Base-by-base conservation (phyloP, 2,329 filamentous ascomycete genomes). In the Fusarium coffeatum region DNA sequence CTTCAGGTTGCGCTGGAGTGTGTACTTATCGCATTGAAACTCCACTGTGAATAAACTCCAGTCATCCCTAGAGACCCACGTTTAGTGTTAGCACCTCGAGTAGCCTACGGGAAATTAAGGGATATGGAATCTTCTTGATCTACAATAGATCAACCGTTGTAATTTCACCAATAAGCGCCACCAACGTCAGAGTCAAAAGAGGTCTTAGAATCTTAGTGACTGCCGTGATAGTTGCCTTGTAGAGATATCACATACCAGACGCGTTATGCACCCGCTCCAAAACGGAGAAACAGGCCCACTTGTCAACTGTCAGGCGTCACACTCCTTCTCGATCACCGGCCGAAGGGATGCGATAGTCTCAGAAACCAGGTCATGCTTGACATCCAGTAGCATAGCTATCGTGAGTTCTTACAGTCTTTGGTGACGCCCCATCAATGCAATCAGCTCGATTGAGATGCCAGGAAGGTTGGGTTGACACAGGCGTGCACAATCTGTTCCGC, bases 191-290 rank as follows among this genome's bases (percentile, higher is more conserved):
- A 28, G 18, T 15, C 5, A 28, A 15, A 18, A 1, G 7, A 32
- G 11, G 47, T 66, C 47, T 64, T 20, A 18, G 7, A 61, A 37
- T 28, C 11, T 11, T 11, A 15, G 15, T 9, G 43, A 11, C 27
- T 20, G 8, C n/a, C 40, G 13, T 22, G 13, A 20, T 12, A 28
- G 18, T 34, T 41, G 10, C 27, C 45, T 20, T 20, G 30, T 27
- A 11, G 32, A 41, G 27, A 11, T 37, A 25, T 71, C 67, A 64
- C 63, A 71, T 70, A 59, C 63, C 67, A 55, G 54, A 56, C 25
- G 15, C 2, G 10, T 48, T 18, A 50, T 54, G 27, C 43, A 32
- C 37, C 15, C 16, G 27, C 6, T 15, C 15, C 6, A 12, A 45
- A 16, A 7, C 3, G 27, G 34, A 28, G 15, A 53, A 15, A 28